Evolutionary conservation across 2,329 filamentous ascomycete species (phyloP), one percentile per base, ranked within the genome.

Genomic region (Aureobasidium sp.): DNA sequence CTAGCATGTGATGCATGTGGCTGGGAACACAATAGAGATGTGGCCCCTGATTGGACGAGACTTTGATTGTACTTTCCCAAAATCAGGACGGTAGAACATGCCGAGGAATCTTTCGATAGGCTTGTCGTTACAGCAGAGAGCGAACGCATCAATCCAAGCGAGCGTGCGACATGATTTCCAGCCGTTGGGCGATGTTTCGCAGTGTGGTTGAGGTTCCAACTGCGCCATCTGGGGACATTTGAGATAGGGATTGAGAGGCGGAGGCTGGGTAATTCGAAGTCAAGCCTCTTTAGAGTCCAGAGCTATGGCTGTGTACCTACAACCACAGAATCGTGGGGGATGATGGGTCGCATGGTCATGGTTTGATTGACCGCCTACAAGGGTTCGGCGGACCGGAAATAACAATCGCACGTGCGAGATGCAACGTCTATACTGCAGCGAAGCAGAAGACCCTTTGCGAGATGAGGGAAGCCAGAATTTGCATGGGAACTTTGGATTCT

Each of bases 1-100:
- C 11, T 27, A 43, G 51, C 38, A 55, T 42, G 51, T 55, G 51
- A 55, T 55, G 51, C 51, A 55, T 55, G 51, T 42, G 51, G 51
- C 51, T 55, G 51, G 51, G 51, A 15, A 23, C 25, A 55, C 51
- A 43, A 55, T 33, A 31, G 10, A 21, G 25, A 23, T 37, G 23
- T 37, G 17, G 10, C n/a, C 35, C 43, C 40, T 43, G 51, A 55
- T 43, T 55, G 51, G 51, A 17, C n/a, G n/a, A 43, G 13, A 21
- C 17, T n/a, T 10, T 23, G n/a, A 33, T 55, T 55, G 51, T 43
- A 55, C 37, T 55, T 40, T 42, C 37, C 51, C 43, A 27, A 11
- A 55, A 33, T 55, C 38, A 33, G 38, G 51, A 19, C 43, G n/a
- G 25, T 29, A 11, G 25, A 42, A 23, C 10, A 35, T 25, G 51